A percentile compares a stretch with the other conserved stretches of the same genome.
These are phyloP conservation scores for Fusarium marasasianum DNA, from an alignment of 2,329 filamentous ascomycete species.

Conservation along the genomic window DNA sequence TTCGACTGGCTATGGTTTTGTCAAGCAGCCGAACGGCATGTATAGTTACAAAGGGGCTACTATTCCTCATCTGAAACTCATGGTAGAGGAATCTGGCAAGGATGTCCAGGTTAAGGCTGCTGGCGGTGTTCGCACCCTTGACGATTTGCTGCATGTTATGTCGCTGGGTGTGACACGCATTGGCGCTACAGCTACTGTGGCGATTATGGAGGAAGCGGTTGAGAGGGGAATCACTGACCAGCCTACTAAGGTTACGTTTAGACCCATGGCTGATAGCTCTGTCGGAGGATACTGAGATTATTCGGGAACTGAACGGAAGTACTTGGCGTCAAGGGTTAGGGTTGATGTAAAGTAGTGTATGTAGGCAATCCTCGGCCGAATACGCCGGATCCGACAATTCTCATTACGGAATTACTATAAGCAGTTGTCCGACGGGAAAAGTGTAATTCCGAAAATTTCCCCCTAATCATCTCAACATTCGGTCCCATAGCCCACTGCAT, in stretches of 20 bases:
- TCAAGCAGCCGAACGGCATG: constrained; percentile 60
- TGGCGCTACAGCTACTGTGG: constrained; percentile 63
- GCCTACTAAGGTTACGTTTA: constrained; percentile 26
- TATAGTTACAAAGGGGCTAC: constrained; percentile 66
- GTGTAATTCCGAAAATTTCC: neutral
- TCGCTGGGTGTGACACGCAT: constrained; percentile 64
- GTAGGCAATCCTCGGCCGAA: neutral
- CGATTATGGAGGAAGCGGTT: constrained; percentile 64
- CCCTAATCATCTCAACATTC: neutral
- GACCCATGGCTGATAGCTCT: neutral
- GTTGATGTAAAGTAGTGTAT: no score
- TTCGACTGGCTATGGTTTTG: constrained; percentile 68
- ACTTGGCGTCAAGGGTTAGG: no score
- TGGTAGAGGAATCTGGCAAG: constrained; percentile 56
- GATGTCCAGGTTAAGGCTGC: constrained; percentile 64
- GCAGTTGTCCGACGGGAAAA: neutral
- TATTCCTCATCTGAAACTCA: constrained; percentile 60
- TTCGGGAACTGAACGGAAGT: fast-evolving
- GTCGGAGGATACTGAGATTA: constrained; percentile 7
- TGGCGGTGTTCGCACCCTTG: constrained; percentile 64
- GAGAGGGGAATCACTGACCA: constrained; percentile 56
- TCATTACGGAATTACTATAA: fast-evolving
- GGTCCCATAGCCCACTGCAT: fast-evolving
- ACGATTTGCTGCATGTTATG: constrained; percentile 65
- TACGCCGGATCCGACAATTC: fast-evolving